phyloP scores from a whole-genome alignment of 75 land plant species.

The Adiantum capillusveneris region DNA sequence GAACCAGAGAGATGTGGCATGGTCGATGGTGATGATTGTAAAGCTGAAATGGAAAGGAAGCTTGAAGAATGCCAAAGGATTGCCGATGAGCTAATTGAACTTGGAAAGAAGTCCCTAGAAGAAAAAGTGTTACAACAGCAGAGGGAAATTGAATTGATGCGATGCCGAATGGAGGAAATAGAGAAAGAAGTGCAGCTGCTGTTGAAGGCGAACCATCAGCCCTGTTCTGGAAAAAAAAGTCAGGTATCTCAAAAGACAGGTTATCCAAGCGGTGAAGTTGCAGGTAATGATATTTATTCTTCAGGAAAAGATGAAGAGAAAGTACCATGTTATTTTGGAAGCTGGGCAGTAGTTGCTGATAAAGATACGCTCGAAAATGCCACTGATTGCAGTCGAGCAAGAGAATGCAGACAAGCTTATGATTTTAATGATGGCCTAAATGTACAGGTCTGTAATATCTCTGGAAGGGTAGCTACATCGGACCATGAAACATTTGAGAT shows the following conservation, averaged over 20 bases:
- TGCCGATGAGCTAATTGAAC: slow-evolving; percentile 33
- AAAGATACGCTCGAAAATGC: no score
- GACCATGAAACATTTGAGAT: slow-evolving; percentile 7
- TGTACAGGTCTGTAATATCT: no score
- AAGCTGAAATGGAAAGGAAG: slow-evolving; percentile 35
- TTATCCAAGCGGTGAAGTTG: no score
- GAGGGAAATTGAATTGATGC: slow-evolving; percentile 57
- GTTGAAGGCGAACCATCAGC: not conserved
- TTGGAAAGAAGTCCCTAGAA: slow-evolving; percentile 56
- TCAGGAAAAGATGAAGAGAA: no score
- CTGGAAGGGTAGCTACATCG: not conserved
- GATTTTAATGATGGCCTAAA: no score
- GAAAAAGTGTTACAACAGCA: slow-evolving; percentile 59
- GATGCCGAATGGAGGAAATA: slow-evolving; percentile 55
- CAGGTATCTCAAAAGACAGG: no score
- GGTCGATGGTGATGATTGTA: slow-evolving; percentile 46
- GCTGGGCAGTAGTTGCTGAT: no score
- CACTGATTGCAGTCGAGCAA: no score
- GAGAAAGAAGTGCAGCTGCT: slow-evolving; percentile 44
- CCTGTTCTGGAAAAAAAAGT: no score
- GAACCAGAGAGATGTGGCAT: slow-evolving; percentile 36
- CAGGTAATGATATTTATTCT: no score
- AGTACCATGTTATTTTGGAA: no score
- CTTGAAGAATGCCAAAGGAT: slow-evolving; percentile 38
- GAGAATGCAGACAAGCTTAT: no score